Conservation (phyloP, 495 filamentous ascomycete genomes). For the Cudoniella acicularis region DNA sequence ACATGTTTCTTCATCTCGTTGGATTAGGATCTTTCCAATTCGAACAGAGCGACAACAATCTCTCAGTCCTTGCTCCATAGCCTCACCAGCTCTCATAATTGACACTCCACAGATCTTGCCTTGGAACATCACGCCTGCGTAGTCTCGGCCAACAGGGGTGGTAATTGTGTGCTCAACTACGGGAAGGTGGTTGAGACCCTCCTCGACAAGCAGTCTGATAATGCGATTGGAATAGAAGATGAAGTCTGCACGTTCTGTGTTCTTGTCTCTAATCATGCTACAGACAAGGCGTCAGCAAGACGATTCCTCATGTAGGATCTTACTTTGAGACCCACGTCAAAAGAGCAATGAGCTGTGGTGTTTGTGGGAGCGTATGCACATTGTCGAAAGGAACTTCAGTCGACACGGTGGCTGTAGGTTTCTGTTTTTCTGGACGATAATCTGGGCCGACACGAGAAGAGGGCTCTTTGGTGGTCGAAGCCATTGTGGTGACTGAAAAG, state of each 20-base stretch:
- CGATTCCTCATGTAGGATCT: not conserved
- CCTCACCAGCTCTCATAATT: constrained; percentile 96
- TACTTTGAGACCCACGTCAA: constrained; percentile 70
- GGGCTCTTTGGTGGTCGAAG: constrained; percentile 6
- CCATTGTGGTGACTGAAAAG: constrained; percentile 10
- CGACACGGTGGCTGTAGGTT: constrained; percentile 87
- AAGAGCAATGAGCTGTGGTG: constrained; percentile 92
- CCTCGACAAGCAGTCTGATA: constrained; percentile 95
- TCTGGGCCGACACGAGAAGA: constrained; percentile 62
- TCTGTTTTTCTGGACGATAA: constrained; percentile 68
- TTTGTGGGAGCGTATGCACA: constrained; percentile 86
- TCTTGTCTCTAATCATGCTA: constrained; percentile 92
- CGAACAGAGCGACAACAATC: constrained; percentile 95
- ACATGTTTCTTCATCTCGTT: constrained; percentile 91
- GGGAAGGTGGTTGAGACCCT: constrained; percentile 94
- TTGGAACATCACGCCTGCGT: constrained; percentile 89
- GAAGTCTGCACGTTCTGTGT: constrained; percentile 88
- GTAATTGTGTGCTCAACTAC: constrained; percentile 83
- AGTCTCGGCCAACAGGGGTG: constrained; percentile 85
- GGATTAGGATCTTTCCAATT: constrained; percentile 97
- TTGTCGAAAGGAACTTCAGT: constrained; percentile 77
- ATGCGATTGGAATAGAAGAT: constrained; percentile 99
- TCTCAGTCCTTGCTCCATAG: constrained; percentile 95
- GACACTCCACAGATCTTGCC: constrained; percentile 98
- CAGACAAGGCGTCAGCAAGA: constrained; percentile 15